phyloP scores from a whole-genome alignment of 192 early-diverging fungal genomes.

The Linnemannia exigua region DNA sequence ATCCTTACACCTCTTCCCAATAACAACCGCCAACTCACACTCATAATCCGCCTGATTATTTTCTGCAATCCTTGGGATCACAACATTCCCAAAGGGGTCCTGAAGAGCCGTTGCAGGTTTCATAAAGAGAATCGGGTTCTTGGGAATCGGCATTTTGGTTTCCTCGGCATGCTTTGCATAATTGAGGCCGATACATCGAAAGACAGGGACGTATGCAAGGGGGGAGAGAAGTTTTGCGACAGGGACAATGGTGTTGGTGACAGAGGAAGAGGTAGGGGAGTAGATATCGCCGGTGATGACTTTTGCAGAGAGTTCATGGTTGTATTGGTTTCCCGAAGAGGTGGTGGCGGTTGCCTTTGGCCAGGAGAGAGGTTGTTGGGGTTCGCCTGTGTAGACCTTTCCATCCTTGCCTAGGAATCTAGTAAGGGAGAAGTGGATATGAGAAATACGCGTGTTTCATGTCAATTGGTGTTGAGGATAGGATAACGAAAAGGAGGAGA shows the following conservation, averaged over 20 bases:
- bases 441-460: neutral
- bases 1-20: constrained; percentile 68
- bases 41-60: constrained; percentile 74
- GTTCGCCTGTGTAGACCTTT: constrained; percentile 64
- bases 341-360: constrained; percentile 17
- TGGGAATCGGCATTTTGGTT: constrained; percentile 62
- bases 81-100: constrained; percentile 60
- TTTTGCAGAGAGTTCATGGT: constrained; percentile 58
- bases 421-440: neutral
- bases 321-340: too few relatives aligned
- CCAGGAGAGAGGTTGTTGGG: constrained; percentile 28
- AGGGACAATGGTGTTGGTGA: constrained; percentile 55
- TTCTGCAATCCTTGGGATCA: constrained; percentile 61
- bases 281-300: constrained; percentile 64
- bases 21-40: constrained; percentile 73
- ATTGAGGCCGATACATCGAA: constrained; percentile 73
- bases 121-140: constrained; percentile 70
- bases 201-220: constrained; percentile 49
- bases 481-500: neutral
- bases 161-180: constrained; percentile 71
- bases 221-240: constrained; percentile 64
- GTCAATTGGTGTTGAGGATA: neutral
- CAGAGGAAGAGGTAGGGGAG: constrained; percentile 27
- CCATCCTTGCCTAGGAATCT: constrained; percentile 67
- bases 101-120: constrained; percentile 64